Evolutionary conservation across 257 asterid species (phyloP).

Genomic region (Solanum chaucha): DNA sequence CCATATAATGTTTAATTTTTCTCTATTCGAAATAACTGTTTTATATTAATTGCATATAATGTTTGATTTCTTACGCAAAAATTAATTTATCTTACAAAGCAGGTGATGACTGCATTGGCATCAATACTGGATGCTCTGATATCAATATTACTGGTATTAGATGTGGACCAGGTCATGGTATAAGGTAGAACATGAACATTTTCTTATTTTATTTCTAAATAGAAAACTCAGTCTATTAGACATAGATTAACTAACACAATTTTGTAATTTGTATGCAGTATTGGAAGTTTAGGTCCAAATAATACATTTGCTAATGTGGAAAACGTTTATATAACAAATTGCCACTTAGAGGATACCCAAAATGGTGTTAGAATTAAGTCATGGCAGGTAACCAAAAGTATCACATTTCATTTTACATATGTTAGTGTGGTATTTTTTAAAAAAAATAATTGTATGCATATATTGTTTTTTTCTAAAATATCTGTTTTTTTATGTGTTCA

Average conservation of each 20-base stretch:
- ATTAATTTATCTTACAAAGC: not conserved
- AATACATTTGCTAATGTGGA: constrained; percentile 6
- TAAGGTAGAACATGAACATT: constrained; percentile 5
- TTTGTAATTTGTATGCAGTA: not conserved
- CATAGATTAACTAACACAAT: not conserved
- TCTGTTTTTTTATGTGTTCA: not conserved
- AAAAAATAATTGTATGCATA: not conserved
- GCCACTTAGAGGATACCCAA: not conserved
- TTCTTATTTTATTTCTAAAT: not conserved
- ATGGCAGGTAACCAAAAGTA: constrained; percentile 9
- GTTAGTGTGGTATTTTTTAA: not conserved
- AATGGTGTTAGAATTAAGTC: constrained; percentile 17
- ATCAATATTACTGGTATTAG: not conserved
- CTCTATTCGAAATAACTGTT: not conserved
- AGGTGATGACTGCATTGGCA: constrained; percentile 17
- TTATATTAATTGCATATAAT: not conserved
- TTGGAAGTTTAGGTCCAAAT: constrained; percentile 7
- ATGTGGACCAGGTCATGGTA: constrained; percentile 18
- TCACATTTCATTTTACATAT: not conserved
- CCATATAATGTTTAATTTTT: not conserved
- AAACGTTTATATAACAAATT: not conserved
- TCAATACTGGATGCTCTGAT: not conserved
- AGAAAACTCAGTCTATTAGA: not conserved
- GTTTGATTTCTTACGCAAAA: not conserved
- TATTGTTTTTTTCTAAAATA: not conserved